Conservation (phyloP, 257 asterid species). For the Petunia secreta region DNA sequence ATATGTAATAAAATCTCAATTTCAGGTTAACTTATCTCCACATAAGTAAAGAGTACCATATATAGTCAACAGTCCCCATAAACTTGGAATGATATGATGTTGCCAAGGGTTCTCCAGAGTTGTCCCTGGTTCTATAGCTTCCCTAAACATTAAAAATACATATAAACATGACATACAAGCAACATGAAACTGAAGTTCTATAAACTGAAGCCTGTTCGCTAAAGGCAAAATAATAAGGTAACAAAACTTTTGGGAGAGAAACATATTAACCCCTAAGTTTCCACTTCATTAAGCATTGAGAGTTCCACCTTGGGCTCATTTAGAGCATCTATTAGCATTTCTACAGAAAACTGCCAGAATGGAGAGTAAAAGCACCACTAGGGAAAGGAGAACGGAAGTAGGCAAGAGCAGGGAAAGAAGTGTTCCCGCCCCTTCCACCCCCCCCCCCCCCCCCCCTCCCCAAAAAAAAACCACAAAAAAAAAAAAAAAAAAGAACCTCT, state of each 20-base stretch:
- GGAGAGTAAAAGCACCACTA: not conserved
- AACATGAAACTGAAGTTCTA: not conserved
- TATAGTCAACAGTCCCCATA: constrained; percentile 84
- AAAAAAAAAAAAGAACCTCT: not conserved
- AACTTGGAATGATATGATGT: constrained; percentile 76
- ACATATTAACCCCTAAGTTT: not conserved
- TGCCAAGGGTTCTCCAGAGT: constrained; percentile 74
- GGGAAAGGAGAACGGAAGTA: constrained; percentile 1
- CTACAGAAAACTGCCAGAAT: not conserved
- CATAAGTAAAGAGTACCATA: constrained; percentile 57
- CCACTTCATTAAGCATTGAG: not conserved
- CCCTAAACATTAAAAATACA: constrained; percentile 50
- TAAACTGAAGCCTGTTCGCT: not conserved
- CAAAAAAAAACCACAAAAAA: not conserved
- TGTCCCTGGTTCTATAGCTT: constrained; percentile 63
- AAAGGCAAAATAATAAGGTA: not conserved
- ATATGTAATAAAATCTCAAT: not conserved
- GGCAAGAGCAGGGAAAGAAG: not conserved
- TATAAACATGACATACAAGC: not conserved
- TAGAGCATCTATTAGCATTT: not conserved
- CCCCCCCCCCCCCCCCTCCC: not conserved
- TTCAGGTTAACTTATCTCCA: not conserved
- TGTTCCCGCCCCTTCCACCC: no score
- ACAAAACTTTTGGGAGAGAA: constrained; percentile 6
- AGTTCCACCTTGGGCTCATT: not conserved